Evolutionary conservation across 495 filamentous ascomycete species (phyloP).

Genomic region (Pyrenula massariospora): DNA sequence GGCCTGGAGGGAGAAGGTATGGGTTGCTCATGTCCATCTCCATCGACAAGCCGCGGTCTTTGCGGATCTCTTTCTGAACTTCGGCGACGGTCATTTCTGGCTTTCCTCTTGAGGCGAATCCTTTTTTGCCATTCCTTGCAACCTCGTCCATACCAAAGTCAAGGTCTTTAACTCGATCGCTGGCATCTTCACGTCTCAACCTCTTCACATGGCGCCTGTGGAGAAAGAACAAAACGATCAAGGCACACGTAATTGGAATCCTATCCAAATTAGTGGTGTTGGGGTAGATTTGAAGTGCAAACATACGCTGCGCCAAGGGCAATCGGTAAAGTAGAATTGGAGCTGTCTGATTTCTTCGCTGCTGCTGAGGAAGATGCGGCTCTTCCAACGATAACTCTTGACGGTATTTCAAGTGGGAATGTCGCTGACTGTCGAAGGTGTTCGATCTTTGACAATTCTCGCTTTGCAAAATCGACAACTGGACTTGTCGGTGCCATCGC

Average conservation of each 20-base stretch:
- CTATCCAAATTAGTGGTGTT: not conserved
- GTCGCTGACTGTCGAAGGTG: not conserved
- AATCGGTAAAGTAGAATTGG: not conserved
- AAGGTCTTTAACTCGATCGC: slow-evolving; percentile 83
- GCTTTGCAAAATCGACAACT: not conserved
- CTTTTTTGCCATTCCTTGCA: slow-evolving; percentile 15
- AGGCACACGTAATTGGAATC: slow-evolving; percentile 19
- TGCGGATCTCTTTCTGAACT: slow-evolving; percentile 35
- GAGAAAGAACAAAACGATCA: slow-evolving; percentile 59
- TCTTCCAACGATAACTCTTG: not conserved
- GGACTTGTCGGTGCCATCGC: not conserved
- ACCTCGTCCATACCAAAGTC: slow-evolving; percentile 73
- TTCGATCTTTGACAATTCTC: not conserved
- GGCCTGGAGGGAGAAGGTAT: slow-evolving; percentile 75
- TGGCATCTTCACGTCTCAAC: slow-evolving; percentile 64
- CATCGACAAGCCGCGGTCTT: slow-evolving; percentile 66
- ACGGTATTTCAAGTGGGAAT: not conserved
- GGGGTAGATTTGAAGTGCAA: not conserved
- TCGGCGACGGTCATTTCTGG: slow-evolving; percentile 29
- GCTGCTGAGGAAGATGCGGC: not conserved
- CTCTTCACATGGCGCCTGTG: slow-evolving; percentile 67
- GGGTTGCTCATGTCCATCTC: slow-evolving; percentile 65
- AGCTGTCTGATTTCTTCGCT: not conserved
- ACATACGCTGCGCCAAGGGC: not conserved
- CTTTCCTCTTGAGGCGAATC: slow-evolving; percentile 30